Percentiles rank a stretch among this genome's conserved stretches.
These are phyloP conservation scores for Daldinia childiae DNA, from an alignment of 495 filamentous ascomycete species.

Conservation along the genomic window DNA sequence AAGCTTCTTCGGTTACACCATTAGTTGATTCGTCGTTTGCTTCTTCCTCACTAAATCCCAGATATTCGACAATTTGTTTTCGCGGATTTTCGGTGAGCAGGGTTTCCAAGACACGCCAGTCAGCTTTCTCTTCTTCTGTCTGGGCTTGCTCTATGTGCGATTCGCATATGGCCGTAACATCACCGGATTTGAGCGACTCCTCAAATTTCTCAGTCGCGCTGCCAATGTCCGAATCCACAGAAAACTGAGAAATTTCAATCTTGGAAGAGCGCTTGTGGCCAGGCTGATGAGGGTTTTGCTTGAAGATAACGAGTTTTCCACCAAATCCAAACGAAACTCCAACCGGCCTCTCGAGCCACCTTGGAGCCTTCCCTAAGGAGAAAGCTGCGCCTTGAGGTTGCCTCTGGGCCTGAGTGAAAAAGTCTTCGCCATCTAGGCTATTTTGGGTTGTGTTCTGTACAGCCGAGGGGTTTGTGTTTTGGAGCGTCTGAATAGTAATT, in stretches of 20 bases:
- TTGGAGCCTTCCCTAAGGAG: conserved; percentile 83
- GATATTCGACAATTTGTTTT: conserved; percentile 81
- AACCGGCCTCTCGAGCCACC: conserved; percentile 87
- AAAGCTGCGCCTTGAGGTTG: conserved; percentile 91
- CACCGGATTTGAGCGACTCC: conserved; percentile 77
- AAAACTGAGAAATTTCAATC: conserved; percentile 84
- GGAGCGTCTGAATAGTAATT: conserved; percentile 89
- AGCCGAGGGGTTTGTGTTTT: conserved; percentile 80
- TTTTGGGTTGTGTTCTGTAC: conserved; percentile 63
- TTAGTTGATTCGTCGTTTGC: conserved; percentile 65
- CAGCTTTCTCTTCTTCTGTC: conserved; percentile 89
- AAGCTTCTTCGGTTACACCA: conserved; percentile 49
- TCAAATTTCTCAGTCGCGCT: conserved; percentile 88
- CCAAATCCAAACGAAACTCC: conserved; percentile 96
- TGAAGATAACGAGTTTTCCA: conserved; percentile 87
- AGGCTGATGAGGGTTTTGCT: conserved; percentile 62
- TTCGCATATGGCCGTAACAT: conserved; percentile 82
- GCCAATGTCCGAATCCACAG: conserved; percentile 86
- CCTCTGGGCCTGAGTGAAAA: conserved; percentile 92
- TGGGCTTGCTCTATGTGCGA: conserved; percentile 74
- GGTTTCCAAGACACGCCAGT: conserved; percentile 95
- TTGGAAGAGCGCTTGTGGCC: conserved; percentile 74
- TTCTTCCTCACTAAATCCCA: conserved; percentile 77
- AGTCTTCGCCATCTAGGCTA: conserved; percentile 88
- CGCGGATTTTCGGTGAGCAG: conserved; percentile 82